phyloP scores from a whole-genome alignment of 2,329 filamentous ascomycete genomes.

The Tolypocladium tropicale region DNA sequence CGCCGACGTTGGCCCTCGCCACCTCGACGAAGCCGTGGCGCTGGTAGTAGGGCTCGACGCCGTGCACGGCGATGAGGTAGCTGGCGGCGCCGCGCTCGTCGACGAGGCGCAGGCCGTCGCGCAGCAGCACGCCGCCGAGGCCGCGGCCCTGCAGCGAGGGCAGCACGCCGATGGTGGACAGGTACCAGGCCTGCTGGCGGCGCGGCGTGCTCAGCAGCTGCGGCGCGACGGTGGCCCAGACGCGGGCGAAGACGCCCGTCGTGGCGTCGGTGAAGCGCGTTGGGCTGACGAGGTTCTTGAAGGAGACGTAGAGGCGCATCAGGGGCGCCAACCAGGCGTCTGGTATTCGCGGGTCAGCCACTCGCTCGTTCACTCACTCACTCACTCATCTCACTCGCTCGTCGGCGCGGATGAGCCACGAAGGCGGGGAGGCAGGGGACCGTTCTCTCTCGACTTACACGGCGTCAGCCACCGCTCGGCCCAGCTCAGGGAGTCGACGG shows the following conservation, averaged over 20 bases:
- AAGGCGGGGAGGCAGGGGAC: neutral
- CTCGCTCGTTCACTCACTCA: neutral
- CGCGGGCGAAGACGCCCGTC: slow-evolving; percentile 13
- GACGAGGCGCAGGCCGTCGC: slow-evolving; percentile 16
- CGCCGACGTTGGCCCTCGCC: slow-evolving; percentile 23
- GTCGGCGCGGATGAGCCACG: neutral
- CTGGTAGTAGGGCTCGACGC: slow-evolving; percentile 20
- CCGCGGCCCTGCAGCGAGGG: slow-evolving; percentile 20
- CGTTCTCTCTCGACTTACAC: slow-evolving; percentile 17
- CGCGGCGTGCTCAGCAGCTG: slow-evolving; percentile 15
- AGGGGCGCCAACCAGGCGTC: slow-evolving; percentile 20
- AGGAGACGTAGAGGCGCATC: slow-evolving; percentile 11
- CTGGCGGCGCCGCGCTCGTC: slow-evolving; percentile 17
- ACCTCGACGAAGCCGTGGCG: slow-evolving; percentile 23
- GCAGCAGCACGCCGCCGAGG: slow-evolving; percentile 19
- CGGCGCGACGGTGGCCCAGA: slow-evolving; percentile 14
- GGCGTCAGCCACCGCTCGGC: slow-evolving; percentile 19
- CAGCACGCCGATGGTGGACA: slow-evolving; percentile 21
- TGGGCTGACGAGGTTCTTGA: slow-evolving; percentile 15
- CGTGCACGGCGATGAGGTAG: slow-evolving; percentile 22
- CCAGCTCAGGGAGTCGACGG: slow-evolving; percentile 13
- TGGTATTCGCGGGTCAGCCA: slow-evolving; percentile 1
- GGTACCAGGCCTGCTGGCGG: slow-evolving; percentile 22
- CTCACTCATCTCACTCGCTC: neutral
- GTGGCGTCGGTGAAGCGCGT: slow-evolving; percentile 10